Conservation (phyloP, 768 basidiomycete species). For the Rhizopogon vulgaris region DNA sequence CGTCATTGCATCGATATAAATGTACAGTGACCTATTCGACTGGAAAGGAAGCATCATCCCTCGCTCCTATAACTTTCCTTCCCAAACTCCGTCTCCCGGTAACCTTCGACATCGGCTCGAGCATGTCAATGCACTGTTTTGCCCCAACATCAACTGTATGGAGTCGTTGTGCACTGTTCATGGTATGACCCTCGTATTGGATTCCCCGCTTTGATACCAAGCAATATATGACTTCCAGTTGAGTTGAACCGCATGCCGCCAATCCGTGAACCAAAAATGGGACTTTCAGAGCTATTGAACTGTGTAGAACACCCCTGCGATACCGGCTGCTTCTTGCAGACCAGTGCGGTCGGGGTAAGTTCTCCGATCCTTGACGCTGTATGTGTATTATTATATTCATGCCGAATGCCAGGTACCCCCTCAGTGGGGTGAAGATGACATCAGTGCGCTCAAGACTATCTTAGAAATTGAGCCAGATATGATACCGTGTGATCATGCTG, state of each 20-base stretch:
- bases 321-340: slow-evolving; percentile 22
- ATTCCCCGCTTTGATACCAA: slow-evolving; percentile 9
- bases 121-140: slow-evolving; percentile 39
- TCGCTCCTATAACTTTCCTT: slow-evolving; percentile 9
- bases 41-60: slow-evolving; percentile 23
- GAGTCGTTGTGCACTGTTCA: slow-evolving; percentile 46
- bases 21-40: slow-evolving; percentile 25
- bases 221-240: slow-evolving; percentile 10
- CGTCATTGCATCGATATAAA: slow-evolving; percentile 3
- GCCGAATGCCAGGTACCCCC: slow-evolving; percentile 15
- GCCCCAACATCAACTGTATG: slow-evolving; percentile 46
- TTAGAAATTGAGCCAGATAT: slow-evolving; percentile 39
- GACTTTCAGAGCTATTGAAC: background rate
- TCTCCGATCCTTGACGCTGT: background rate
- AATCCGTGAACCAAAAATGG: background rate
- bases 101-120: slow-evolving; percentile 24
- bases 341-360: slow-evolving; percentile 10
- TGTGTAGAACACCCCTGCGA: slow-evolving; percentile 17
- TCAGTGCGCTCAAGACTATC: slow-evolving; percentile 32
- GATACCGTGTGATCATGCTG: slow-evolving; percentile 48
- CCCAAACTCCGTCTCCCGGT: slow-evolving; percentile 2
- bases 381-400: background rate
- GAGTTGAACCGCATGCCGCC: slow-evolving; percentile 15
- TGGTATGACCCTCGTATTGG: slow-evolving; percentile 25
- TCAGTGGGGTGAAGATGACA: slow-evolving; percentile 34